These are phyloP conservation scores for Blastosporella zonata DNA, from an alignment of 1,284 basidiomycete species.

Conservation along the genomic window DNA sequence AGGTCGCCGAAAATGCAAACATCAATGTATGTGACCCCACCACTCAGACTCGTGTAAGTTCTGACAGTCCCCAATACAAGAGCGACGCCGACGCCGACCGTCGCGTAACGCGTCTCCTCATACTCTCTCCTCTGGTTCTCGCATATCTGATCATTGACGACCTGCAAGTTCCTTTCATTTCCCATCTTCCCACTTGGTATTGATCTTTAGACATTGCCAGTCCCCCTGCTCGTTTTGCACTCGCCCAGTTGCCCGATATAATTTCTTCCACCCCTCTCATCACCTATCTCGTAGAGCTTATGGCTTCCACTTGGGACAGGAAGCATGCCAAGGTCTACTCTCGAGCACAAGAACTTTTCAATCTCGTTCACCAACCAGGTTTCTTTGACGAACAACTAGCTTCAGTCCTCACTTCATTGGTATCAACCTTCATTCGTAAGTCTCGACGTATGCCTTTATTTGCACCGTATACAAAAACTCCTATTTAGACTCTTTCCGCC, in stretches of 20 bases:
- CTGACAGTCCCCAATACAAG: slow-evolving; percentile 10
- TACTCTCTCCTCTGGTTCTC: slow-evolving; percentile 56
- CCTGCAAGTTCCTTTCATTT: slow-evolving; percentile 38
- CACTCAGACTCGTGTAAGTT: not conserved
- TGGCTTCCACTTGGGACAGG: slow-evolving; percentile 49
- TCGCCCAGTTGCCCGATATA: slow-evolving; percentile 49
- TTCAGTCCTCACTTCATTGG: slow-evolving; percentile 41
- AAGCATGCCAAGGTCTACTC: slow-evolving; percentile 53
- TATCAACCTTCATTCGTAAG: slow-evolving; percentile 50
- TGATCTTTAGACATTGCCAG: slow-evolving; percentile 30
- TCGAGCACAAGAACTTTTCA: slow-evolving; percentile 42
- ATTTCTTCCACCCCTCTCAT: slow-evolving; percentile 43
- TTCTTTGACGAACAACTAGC: slow-evolving; percentile 45
- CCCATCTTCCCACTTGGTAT: slow-evolving; percentile 6
- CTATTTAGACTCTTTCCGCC: slow-evolving; percentile 45
- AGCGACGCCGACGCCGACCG: slow-evolving; percentile 36
- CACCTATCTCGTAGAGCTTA: slow-evolving; percentile 43
- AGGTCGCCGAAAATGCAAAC: slow-evolving; percentile 50
- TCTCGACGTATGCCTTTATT: slow-evolving; percentile 5
- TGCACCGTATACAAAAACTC: not conserved
- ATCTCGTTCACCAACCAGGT: slow-evolving; percentile 38
- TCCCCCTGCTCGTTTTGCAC: slow-evolving; percentile 52
- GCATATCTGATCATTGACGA: slow-evolving; percentile 60
- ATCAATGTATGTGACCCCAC: slow-evolving; percentile 39
- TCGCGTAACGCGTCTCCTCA: slow-evolving; percentile 44